A percentile compares a stretch with the other conserved stretches of the same genome.
These are phyloP conservation scores for Amanita subjunquillea DNA, from an alignment of 768 basidiomycete genomes.

Conservation along the genomic window DNA sequence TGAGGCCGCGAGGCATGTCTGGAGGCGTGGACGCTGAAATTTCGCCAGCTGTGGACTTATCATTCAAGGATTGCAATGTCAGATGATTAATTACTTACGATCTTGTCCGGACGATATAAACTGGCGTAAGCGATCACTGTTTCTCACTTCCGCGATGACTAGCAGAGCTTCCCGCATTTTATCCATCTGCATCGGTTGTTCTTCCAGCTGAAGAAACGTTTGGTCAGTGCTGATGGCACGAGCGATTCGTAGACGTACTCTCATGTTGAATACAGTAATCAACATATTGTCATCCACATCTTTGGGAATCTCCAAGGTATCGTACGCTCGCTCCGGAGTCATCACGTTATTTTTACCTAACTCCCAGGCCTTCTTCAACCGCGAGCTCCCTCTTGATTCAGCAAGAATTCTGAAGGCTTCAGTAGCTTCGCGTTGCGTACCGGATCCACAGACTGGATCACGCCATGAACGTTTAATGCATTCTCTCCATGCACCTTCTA, in stretches of 20 bases:
- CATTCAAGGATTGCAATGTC: neutral
- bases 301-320: constrained; percentile 54
- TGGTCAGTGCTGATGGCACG: constrained; percentile 6
- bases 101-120: constrained; percentile 60
- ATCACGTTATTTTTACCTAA: constrained; percentile 44
- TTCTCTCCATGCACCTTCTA: constrained; percentile 61
- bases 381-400: constrained; percentile 44
- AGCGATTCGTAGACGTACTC: constrained; percentile 31
- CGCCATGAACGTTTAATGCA: constrained; percentile 43
- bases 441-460: constrained; percentile 39
- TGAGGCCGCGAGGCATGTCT: constrained; percentile 77
- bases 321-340: constrained; percentile 63
- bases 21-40: constrained; percentile 36
- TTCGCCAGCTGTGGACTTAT: constrained; percentile 49
- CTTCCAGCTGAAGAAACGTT: constrained; percentile 43
- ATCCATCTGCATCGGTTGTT: constrained; percentile 55
- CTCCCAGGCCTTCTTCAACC: constrained; percentile 41
- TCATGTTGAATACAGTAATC: constrained; percentile 58
- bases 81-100: constrained; percentile 42
- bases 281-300: constrained; percentile 76
- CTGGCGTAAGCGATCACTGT: constrained; percentile 60
- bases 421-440: constrained; percentile 43
- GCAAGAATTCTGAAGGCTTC: constrained; percentile 64
- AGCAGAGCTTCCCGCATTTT: constrained; percentile 64
- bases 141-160: constrained; percentile 65